Percentiles rank a stretch among this genome's conserved stretches.
These are phyloP conservation scores for Lentinula lateritia DNA, from an alignment of 768 basidiomycete genomes.

Conservation along the genomic window DNA sequence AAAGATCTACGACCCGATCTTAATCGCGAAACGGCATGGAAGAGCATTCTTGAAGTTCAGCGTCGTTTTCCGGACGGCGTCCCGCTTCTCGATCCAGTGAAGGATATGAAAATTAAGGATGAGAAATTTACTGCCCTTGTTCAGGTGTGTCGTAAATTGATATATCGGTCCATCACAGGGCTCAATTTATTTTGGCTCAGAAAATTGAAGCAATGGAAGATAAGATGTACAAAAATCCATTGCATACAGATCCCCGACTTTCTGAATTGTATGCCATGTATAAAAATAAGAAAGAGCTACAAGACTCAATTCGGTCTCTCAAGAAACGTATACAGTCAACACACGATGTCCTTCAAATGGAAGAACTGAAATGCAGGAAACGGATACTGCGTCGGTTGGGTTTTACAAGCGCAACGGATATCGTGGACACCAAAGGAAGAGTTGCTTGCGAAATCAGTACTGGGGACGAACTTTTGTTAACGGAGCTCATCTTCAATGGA, in stretches of 20 bases:
- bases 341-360: slow-evolving; percentile 89
- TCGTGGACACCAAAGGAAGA: slow-evolving; percentile 96
- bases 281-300: slow-evolving; percentile 65
- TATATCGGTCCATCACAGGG: neutral
- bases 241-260: slow-evolving; percentile 75
- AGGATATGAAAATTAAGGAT: slow-evolving; percentile 95
- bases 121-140: slow-evolving; percentile 86
- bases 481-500: slow-evolving; percentile 96
- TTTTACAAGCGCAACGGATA: slow-evolving; percentile 84
- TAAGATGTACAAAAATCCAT: slow-evolving; percentile 71
- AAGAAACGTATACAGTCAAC: slow-evolving; percentile 88
- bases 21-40: slow-evolving; percentile 81
- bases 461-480: slow-evolving; percentile 92
- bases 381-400: slow-evolving; percentile 88
- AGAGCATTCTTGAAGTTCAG: slow-evolving; percentile 88
- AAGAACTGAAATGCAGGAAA: slow-evolving; percentile 94
- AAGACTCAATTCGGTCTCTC: slow-evolving; percentile 64
- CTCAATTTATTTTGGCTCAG: slow-evolving; percentile 29
- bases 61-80: slow-evolving; percentile 86
- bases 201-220: slow-evolving; percentile 91
- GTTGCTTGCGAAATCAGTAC: slow-evolving; percentile 98
- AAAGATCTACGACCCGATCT: slow-evolving; percentile 80
- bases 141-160: slow-evolving; percentile 42
- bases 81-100: slow-evolving; percentile 80
- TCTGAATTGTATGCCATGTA: slow-evolving; percentile 80